Base-by-base conservation (phyloP, 2,329 filamentous ascomycete species). In the Cordyceps farinosa region DNA sequence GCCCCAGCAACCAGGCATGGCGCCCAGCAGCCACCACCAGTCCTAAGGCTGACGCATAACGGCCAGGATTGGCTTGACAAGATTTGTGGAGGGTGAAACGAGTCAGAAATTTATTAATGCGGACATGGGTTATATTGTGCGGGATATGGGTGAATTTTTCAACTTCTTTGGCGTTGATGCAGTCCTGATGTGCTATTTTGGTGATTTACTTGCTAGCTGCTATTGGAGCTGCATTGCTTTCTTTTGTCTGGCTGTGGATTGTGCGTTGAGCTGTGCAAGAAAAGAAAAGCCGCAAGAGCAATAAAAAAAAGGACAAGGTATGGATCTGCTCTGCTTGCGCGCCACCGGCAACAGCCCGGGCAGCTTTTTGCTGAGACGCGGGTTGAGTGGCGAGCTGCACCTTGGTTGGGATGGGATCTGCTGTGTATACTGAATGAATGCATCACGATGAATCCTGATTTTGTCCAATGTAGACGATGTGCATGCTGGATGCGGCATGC, bases 1-100 rank as follows among this genome's bases (percentile, higher is more conserved):
- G 87, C 89, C 90, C 60, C 84, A 89, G 61, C 88, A 90, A 74
- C 83, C 85, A 67, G 87, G 90, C 70, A 91, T 95, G 84, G 89
- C 90, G 64, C 90, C 92, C 71, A 91, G 91, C 78, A 88, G 90
- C 71, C 89, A 90, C 68, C 90, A 93, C 76, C 89, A 91, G 78
- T 88, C 89, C 77, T 92, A 81, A 80, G 38, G 38, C 42, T 40
- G 40, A 30, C n/a, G 48, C 27, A 47, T 48, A 7, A 36, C 32
- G 10, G 42, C 45, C 22, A 32, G 10, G 8, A 50, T 48, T 50
- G 22, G 30, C 52, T 53, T 61, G 51, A 56, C 17, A 36, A 48
- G 36, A 50, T n/a, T 50, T 50, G 34, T 45, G 34, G 8, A 50
- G 29, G n/a, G 44, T 51, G 61, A 27, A 29, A 57, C 27, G 61